Base-by-base conservation (phyloP, 441 rosid species). In the Populus hybrid region DNA sequence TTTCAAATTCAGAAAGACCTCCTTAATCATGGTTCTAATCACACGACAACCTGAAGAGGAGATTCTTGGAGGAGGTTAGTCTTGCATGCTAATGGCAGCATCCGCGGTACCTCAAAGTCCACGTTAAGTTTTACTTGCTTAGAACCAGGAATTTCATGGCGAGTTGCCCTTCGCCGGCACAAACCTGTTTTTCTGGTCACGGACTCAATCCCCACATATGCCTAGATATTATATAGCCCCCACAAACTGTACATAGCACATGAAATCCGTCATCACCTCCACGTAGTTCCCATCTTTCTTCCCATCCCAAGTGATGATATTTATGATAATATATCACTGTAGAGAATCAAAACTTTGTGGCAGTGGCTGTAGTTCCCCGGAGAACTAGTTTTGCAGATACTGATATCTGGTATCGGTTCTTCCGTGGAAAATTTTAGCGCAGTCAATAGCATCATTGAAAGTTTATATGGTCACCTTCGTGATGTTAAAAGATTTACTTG, bases 1-100 rank as follows among this genome's bases (percentile, higher is more conserved):
- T 82, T 74, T 78, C 93, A 85, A 73, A 24, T 83, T 70, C 85
- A 79, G 78, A 90, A 85, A 54, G n/a, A 54, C 8, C 61, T 16
- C 8, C n/a, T 54, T 54, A 18, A 54, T 54, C 61, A 54, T 18
- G 57, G n/a, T 6, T 54, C 61, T 54, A 54, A 54, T 54, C 61
- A 54, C 61, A 54, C 61, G 61, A 16, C 61, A 54, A 54, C 61
- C 61, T 5, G 61, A 54, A 24, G 24, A 18, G 57, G 21, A 54
- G 61, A 54, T 54, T 54, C n/a, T 18, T 54, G 61, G 61, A 16
- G 42, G 35, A 20, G 35, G 26, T 67, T 32, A 76, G 72, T 67
- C 34, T 20, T 70, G 16, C 10, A 14, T 7, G 34, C 35, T 42
- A 71, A 71, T 40, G 12, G 66, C n/a, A 71, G 28, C 20, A 26